Base-by-base conservation (phyloP, 331 rosid species). In the Malus hybrid region DNA sequence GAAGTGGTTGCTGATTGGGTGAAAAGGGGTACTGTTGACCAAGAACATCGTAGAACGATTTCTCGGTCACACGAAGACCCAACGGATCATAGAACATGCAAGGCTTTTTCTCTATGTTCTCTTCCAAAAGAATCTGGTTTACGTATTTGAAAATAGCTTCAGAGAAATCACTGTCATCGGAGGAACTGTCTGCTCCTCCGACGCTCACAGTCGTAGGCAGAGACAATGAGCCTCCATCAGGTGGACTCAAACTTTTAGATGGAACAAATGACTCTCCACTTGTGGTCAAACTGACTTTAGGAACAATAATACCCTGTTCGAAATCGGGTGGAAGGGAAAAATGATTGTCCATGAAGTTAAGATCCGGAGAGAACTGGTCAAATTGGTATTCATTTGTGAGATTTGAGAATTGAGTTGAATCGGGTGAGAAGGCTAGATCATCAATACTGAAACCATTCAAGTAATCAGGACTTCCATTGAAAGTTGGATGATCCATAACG, bases 71-170 rank as follows among this genome's bases (percentile, higher is more conserved):
- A 42, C 78, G 86, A 13, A 90, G 89, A 65, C 75, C 87, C 70
- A 83, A 46, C 1, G 96, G 93, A 67, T 93, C 94, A 71, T 79
- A 86, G 62, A 85, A 90, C 94, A 87, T 87, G 69, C 83, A 81
- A 0, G 96, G 91, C 74, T 82, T 86, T 57, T 82, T 85, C 22
- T 88, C 90, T 46, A 88, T 80, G 62, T 87, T 77, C 83, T 93
- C 97, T 68, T 93, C 96, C 93, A 83, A 75, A 0, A 93, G 88
- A 63, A 93, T 81, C 74, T 90, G 93, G 72, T 82, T 82, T 36
- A 88, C 85, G 81, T 67, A 93, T 77, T 85, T 88, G 69, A 78
- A 42, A 52, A 79, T 71, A 5, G 86, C 76, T 77, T 88, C 94
- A 15, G 96, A 82, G 68, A 85, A 92, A 22, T 88, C 96, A 5